A percentile compares a stretch with the other conserved stretches of the same genome.
Evolutionary conservation across 768 basidiomycete genomes (phyloP).

Genomic region (Rubroboletus satanas): DNA sequence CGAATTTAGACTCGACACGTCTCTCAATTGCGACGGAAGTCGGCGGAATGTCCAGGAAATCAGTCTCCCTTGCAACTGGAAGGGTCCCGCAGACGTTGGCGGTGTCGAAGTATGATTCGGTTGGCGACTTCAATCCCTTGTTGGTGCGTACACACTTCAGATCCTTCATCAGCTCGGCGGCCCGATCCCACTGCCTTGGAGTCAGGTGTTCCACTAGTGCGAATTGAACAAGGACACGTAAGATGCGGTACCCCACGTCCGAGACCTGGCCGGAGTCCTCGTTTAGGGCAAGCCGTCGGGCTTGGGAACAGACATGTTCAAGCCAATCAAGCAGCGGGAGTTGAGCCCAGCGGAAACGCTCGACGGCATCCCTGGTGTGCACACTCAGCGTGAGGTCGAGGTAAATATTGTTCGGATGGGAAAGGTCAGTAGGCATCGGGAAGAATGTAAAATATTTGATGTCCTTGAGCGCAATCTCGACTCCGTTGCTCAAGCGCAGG

Average conservation of each 20-base stretch:
- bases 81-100: slow-evolving; percentile 63
- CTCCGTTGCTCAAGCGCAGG: not conserved
- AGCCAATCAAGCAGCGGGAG: slow-evolving; percentile 73
- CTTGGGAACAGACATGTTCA: slow-evolving; percentile 48
- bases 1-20: not conserved
- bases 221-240: slow-evolving; percentile 60
- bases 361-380: slow-evolving; percentile 31
- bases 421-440: slow-evolving; percentile 70
- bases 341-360: slow-evolving; percentile 74
- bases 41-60: not conserved
- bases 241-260: slow-evolving; percentile 54
- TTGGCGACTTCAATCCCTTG: slow-evolving; percentile 62
- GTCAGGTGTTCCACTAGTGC: slow-evolving; percentile 65
- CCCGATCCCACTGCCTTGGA: slow-evolving; percentile 46
- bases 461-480: slow-evolving; percentile 44
- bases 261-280: slow-evolving; percentile 16
- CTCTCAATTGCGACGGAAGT: not conserved
- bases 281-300: not conserved
- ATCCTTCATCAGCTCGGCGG: slow-evolving; percentile 44
- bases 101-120: slow-evolving; percentile 74
- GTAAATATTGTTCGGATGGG: slow-evolving; percentile 72
- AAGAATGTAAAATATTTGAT: slow-evolving; percentile 52
- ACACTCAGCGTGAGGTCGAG: slow-evolving; percentile 56
- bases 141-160: slow-evolving; percentile 71
- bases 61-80: not conserved